phyloP scores from a whole-genome alignment of 2,329 filamentous ascomycete species.

The Fusarium longipes region DNA sequence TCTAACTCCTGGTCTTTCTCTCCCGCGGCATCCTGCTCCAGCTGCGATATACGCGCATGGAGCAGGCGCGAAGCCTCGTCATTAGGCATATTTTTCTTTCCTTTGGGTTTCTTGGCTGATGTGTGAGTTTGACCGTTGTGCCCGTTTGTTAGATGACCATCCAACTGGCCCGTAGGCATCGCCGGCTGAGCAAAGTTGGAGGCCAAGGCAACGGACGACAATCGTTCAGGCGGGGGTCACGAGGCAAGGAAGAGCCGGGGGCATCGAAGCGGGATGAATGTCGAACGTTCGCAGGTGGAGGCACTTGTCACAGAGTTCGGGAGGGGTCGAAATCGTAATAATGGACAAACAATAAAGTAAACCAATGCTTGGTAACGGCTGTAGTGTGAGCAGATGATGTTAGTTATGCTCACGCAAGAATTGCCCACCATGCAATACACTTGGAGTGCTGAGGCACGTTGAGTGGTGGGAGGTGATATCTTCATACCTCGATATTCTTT shows the following conservation, averaged over 20 bases:
- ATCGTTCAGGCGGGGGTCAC: conserved; percentile 39
- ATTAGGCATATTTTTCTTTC: conserved; percentile 85
- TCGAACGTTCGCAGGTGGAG: conserved; percentile 28
- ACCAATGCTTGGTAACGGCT: conserved; percentile 22
- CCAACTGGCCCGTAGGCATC: conserved; percentile 57
- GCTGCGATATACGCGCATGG: conserved; percentile 91
- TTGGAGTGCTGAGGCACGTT: conserved; percentile 31
- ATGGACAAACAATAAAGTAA: conserved; percentile 18
- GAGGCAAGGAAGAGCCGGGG: conserved; percentile 32
- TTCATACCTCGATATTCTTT: conserved; percentile 32
- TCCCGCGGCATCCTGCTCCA: conserved; percentile 91
- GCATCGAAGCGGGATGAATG: conserved; percentile 41
- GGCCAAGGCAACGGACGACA: conserved; percentile 26
- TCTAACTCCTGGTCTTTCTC: conserved; percentile 96
- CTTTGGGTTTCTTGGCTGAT: conserved; percentile 79
- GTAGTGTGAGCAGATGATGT: conserved; percentile 28
- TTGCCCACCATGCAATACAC: conserved; percentile 27
- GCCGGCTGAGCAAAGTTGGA: conserved; percentile 38
- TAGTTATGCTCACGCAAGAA: conserved; percentile 38
- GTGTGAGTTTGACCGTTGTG: conserved; percentile 54
- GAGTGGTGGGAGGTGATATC: conserved; percentile 29
- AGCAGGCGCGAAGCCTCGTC: conserved; percentile 92
- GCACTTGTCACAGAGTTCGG: conserved; percentile 27
- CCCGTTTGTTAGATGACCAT: conserved; percentile 57
- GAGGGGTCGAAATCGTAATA: conserved; percentile 18